Evolutionary conservation across 1,139 yeast genomes (phyloP).

Genomic region (Saccharomycopsis hybrid): DNA sequence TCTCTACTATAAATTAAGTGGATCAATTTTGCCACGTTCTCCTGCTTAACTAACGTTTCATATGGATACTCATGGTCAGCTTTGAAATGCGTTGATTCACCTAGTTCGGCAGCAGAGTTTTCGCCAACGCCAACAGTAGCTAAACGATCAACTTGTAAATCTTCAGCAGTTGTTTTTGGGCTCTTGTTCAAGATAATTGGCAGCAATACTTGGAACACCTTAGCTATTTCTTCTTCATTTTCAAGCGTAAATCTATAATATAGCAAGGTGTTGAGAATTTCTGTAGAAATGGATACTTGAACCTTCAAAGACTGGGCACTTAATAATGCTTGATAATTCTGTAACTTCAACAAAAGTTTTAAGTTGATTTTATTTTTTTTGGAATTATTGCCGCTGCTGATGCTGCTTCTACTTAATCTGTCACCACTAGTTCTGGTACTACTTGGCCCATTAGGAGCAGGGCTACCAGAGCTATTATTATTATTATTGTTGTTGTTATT

Average conservation of each 20-base stretch:
- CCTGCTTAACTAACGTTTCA: conserved; percentile 50
- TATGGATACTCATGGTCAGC: conserved; percentile 23
- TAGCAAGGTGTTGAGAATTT: conserved; percentile 25
- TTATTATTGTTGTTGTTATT: too few relatives aligned
- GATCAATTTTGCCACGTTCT: conserved; percentile 63
- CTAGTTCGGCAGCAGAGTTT: background rate
- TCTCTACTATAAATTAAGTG: conserved; percentile 51
- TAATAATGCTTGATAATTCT: conserved; percentile 23
- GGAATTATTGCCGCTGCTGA: background rate
- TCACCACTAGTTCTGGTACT: too few relatives aligned
- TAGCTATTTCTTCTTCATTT: conserved; percentile 25
- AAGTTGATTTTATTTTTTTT: conserved; percentile 22
- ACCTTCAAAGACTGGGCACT: conserved; percentile 26
- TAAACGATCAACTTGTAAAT: conserved; percentile 13
- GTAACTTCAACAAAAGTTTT: conserved; percentile 21
- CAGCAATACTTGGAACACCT: conserved; percentile 25
- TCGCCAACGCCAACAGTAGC: background rate
- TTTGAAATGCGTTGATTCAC: conserved; percentile 11
- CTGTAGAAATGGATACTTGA: conserved; percentile 25
- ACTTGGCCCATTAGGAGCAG: too few relatives aligned
- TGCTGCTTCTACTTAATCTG: too few relatives aligned
- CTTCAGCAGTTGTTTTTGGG: conserved; percentile 15
- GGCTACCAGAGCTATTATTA: background rate
- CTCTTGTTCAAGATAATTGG: conserved; percentile 22
- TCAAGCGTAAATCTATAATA: conserved; percentile 23